These are phyloP conservation scores for Castanea crenata DNA, from an alignment of 306 rosid genomes.

Conservation along the genomic window DNA sequence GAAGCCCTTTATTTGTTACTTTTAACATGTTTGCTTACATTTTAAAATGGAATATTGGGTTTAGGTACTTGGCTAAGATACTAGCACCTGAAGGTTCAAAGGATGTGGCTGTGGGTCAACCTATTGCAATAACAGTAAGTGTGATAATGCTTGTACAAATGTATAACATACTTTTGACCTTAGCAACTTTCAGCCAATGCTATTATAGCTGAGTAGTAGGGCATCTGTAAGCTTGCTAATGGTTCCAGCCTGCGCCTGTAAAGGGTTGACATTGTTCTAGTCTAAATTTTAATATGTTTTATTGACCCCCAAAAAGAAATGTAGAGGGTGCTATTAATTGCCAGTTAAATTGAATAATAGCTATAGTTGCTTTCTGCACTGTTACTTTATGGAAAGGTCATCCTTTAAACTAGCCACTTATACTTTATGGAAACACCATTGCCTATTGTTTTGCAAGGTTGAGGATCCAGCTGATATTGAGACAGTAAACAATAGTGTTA, in stretches of 20 bases:
- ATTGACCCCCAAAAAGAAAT: slow-evolving; percentile 12
- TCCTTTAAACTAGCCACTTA: slow-evolving; percentile 16
- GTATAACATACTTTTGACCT: slow-evolving; percentile 16
- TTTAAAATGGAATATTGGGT: slow-evolving; percentile 16
- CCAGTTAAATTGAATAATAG: slow-evolving; percentile 10
- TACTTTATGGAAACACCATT: slow-evolving; percentile 28
- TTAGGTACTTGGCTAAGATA: slow-evolving; percentile 88
- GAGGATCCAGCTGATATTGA: slow-evolving; percentile 84
- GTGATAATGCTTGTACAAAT: slow-evolving; percentile 21
- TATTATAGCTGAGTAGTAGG: neutral
- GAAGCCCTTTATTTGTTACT: slow-evolving; percentile 5
- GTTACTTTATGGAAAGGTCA: slow-evolving; percentile 8
- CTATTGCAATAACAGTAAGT: slow-evolving; percentile 97
- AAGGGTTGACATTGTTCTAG: neutral
- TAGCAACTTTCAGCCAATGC: slow-evolving; percentile 7
- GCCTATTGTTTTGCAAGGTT: slow-evolving; percentile 52
- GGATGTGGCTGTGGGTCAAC: slow-evolving; percentile 89
- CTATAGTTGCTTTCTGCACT: neutral
- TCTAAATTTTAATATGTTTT: slow-evolving; percentile 15
- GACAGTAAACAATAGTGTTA: slow-evolving; percentile 51
- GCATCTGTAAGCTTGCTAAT: slow-evolving; percentile 7
- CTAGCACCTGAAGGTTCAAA: slow-evolving; percentile 86
- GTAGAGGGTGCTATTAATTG: slow-evolving; percentile 1
- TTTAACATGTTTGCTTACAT: neutral
- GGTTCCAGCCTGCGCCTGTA: neutral